Base-by-base conservation (phyloP, 441 rosid species). In the Manihot esculenta region DNA sequence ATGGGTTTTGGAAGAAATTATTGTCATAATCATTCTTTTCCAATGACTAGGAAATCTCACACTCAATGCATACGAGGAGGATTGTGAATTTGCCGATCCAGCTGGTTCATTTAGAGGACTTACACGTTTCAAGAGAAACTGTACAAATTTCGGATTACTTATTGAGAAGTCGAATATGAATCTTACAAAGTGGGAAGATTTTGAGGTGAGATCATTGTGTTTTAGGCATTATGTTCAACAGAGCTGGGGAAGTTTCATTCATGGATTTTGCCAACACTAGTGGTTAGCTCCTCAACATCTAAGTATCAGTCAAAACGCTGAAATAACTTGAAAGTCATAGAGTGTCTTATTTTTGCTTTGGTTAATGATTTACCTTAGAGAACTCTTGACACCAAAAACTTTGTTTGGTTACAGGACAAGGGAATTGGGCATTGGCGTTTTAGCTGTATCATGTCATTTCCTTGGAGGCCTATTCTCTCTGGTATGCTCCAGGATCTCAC, bases 401-500 rank as follows among this genome's bases (percentile, higher is more conserved):
- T 24, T 24, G 49, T 77, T 72, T 74, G 59, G 49, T 35, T 73
- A 56, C 84, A 94, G 99, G 87, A 89, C 68, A 94, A 89, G 79
- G 95, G 97, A 81, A 78, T 92, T 44, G 98, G 97, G 54, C 94
- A 91, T 56, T 93, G 97, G 98, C 80, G 86, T 49, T 94, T 94
- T 73, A 90, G 88, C 72, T 94, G 97, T 76, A 80, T 85, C 72
- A 89, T 94, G 99, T 82, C 91, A 27, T 92, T 94, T 76, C 99
- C 99, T 18, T 94, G 99, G 99, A 89, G 81, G 83, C 99, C 99
- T 42, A 92, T 92, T 78, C 95, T 94, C 72, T 94, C 97, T 17
- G 97, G 96, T 90, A 83, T 7, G 72, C 53, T 63, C 50, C 50
- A 10, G 20, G 20, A 26, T n/a, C 59, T 24, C 10, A 53, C 13